These are phyloP conservation scores for Fusarium coffeatum DNA, from an alignment of 2,329 filamentous ascomycete species.

Conservation along the genomic window DNA sequence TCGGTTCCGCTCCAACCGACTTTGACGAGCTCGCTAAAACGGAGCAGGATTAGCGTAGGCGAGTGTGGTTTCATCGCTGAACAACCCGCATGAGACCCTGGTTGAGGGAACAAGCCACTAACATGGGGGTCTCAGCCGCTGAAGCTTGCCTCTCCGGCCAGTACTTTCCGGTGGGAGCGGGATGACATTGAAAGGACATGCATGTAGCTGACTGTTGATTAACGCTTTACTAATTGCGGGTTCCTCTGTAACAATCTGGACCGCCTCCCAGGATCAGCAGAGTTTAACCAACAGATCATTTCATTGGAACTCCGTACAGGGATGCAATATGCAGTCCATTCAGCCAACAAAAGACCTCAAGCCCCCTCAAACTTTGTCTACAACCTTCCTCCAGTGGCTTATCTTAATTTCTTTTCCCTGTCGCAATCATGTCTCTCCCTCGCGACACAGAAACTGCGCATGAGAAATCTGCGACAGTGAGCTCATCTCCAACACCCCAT, in stretches of 20 bases:
- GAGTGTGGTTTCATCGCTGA: slow-evolving; percentile 26
- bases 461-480: slow-evolving; percentile 33
- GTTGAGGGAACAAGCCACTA: neutral
- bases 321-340: neutral
- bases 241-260: neutral
- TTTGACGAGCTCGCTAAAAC: neutral
- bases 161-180: neutral
- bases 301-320: neutral
- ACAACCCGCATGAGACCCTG: slow-evolving; percentile 1
- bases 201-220: neutral
- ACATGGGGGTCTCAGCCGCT: neutral
- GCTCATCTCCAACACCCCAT: slow-evolving; percentile 16
- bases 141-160: neutral
- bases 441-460: slow-evolving; percentile 23
- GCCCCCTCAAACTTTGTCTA: neutral
- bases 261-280: neutral
- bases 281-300: neutral
- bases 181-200: neutral
- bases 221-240: neutral
- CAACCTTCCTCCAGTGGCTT: neutral
- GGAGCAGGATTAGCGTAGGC: neutral
- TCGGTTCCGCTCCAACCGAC: slow-evolving; percentile 16
- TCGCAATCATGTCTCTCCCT: slow-evolving; percentile 2
- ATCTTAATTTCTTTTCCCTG: slow-evolving; percentile 6
- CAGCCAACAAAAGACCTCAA: neutral